Percentiles rank a stretch among this genome's conserved stretches.
Conservation (phyloP, 768 basidiomycete genomes). For the Amanita jacksonii region DNA sequence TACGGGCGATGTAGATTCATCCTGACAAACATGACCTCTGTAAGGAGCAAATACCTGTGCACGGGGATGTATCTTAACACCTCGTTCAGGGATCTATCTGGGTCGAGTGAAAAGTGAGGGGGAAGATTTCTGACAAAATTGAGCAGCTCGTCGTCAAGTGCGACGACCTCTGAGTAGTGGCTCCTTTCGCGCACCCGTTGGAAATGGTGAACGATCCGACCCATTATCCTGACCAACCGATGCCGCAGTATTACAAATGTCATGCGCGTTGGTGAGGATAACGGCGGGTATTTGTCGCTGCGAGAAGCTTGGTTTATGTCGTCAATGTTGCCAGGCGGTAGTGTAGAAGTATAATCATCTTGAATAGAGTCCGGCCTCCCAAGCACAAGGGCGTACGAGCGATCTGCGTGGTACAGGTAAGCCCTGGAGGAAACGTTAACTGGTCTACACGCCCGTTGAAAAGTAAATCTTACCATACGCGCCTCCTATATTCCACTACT, state of each 20-base stretch:
- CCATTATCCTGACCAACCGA: slow-evolving; percentile 74
- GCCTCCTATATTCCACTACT: slow-evolving; percentile 79
- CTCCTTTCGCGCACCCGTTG: slow-evolving; percentile 72
- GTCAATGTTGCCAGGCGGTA: slow-evolving; percentile 63
- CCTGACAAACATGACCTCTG: slow-evolving; percentile 82
- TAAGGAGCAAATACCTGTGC: slow-evolving; percentile 83
- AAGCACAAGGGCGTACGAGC: slow-evolving; percentile 84
- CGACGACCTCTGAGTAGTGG: slow-evolving; percentile 76
- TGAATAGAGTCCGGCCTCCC: slow-evolving; percentile 87
- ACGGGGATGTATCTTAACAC: slow-evolving; percentile 56
- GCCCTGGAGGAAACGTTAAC: slow-evolving; percentile 38
- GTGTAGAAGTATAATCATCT: slow-evolving; percentile 81
- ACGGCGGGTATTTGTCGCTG: slow-evolving; percentile 42
- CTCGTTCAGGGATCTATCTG: slow-evolving; percentile 72
- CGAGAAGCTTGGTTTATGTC: slow-evolving; percentile 40
- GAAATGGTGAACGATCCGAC: slow-evolving; percentile 88
- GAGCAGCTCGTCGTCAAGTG: slow-evolving; percentile 76
- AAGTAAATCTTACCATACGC: slow-evolving; percentile 58
- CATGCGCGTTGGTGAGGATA: slow-evolving; percentile 69
- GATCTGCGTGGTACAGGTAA: slow-evolving; percentile 89
- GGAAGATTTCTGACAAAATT: slow-evolving; percentile 71
- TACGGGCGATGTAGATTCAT: slow-evolving; percentile 85
- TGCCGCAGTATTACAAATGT: slow-evolving; percentile 86
- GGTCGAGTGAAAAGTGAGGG: slow-evolving; percentile 65
- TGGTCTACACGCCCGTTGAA: background rate